Evolutionary conservation across 1,284 basidiomycete genomes (phyloP), one percentile per base, ranked within the genome.

Genomic region (Vanrija humicola): DNA sequence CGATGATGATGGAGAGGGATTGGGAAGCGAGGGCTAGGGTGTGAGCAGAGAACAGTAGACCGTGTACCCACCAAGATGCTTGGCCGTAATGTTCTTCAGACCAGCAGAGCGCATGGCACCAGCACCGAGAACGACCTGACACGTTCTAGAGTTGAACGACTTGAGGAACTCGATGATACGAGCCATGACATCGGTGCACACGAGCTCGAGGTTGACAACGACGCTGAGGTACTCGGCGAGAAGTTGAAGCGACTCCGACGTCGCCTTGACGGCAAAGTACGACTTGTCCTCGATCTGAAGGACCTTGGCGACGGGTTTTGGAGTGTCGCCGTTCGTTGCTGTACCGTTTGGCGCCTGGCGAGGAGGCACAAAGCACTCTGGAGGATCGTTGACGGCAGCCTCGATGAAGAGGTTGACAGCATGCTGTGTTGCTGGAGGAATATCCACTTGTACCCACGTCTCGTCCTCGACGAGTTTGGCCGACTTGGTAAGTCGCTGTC

Each of bases 61-160:
- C 50, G 48, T 3, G 9, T 14, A 34, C 34, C 12, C 12, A 34
- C 34, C 34, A 23, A 97, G 82, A 79, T 99, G 95, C 73, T 94
- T 97, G 29, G 96, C 95, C 0, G 95, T 98, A 71, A 99, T 99
- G 74, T 98, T 97, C 76, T 93, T 98, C 64, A 99, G 78, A 7
- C 95, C 95, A 2, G 95, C 95, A 14, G 91, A 95, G 42, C 94
- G 83, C 92, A 98, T 97, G 9, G 96, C 95, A 7, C 95, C 95
- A 1, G 96, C 95, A 6, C 95, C 95, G 2, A 99, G 81, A 1
- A 98, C 95, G 43, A 98, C 94, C 73, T 98, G 95, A 77, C 96
- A 99, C 1, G 92, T 97, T 60, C 95, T 81, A 43, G 96, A 98
- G 75, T 99, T 99, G 81, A 97, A 98, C 29, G 90, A 86, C 78